Evolutionary conservation across 331 rosid species (phyloP), one percentile per base, ranked within the genome.

Genomic region (Stylosanthes scabra): DNA sequence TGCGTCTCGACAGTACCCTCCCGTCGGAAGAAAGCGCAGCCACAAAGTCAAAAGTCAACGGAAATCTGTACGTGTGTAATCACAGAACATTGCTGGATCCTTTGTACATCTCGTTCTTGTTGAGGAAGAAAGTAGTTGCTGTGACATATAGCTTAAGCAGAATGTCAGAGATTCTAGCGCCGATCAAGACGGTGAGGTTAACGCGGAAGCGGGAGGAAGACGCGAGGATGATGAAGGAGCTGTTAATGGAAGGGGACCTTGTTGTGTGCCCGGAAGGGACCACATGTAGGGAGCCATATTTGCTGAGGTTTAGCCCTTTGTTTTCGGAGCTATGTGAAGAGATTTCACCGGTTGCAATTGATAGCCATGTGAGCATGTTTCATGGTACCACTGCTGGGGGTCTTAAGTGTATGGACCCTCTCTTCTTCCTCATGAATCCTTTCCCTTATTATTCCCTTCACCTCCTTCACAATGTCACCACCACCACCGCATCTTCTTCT

Each of bases 321-420:
- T 92, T 89, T 49, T 34, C 96, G 0, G 96, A 92, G 60, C 39
- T 88, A 12, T 55, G 85, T 6, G 71, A 75, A 0, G 72, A 71
- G 13, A 82, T 92, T 3, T 57, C 58, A 0, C 96, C 97, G 0
- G 84, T 89, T 0, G 97, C 93, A 0, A 59, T 86, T 9, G 81
- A 78, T 12, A 68, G 78, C 16, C 84, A 81, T 6, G 93, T 88
- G 7, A 70, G 80, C 57, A 86, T 92, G 92, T 86, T 89, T 71
- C 84, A 92, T 15, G 97, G 97, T 1, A 89, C 97, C 1, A 92
- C 93, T 0, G 96, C 97, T 0, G 81, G 96, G 0, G 97, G 97
- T 15, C 65, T 88, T 50, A 92, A 92, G 92, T 83, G 87, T 71
- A 47, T 92, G 74, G 97, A 92, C 74, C 92, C 96, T 0, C 0